A percentile compares a stretch with the other conserved stretches of the same genome.
Conservation (phyloP, 2,329 filamentous ascomycete genomes). For the Metarhizium brunneum region DNA sequence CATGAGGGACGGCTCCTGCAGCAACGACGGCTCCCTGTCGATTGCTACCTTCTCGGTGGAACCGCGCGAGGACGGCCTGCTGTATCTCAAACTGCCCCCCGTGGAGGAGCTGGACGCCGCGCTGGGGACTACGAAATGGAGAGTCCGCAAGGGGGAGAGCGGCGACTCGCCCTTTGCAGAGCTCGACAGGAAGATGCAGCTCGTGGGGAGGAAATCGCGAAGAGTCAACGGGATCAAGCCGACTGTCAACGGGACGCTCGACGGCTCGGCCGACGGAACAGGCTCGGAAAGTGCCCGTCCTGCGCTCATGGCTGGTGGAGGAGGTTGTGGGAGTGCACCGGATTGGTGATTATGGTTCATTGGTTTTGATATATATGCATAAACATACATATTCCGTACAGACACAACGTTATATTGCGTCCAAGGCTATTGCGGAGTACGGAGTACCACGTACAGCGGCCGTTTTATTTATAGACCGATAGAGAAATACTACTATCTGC, state of each 20-base stretch:
- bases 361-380: no score
- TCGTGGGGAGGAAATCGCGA: conserved; percentile 16
- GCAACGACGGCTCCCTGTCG: conserved; percentile 63
- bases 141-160: conserved; percentile 62
- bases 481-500: no score
- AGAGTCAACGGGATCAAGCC: conserved; percentile 28
- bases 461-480: no score
- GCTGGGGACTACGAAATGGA: conserved; percentile 71
- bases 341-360: conserved; percentile 30
- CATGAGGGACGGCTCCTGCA: conserved; percentile 62
- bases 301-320: conserved; percentile 9
- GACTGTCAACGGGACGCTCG: neutral
- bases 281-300: conserved; percentile 26
- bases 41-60: conserved; percentile 78
- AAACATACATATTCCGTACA: no score
- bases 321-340: conserved; percentile 29
- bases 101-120: conserved; percentile 71
- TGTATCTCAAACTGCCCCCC: conserved; percentile 74
- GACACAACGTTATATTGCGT: no score
- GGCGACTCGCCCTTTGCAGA: conserved; percentile 29
- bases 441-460: no score
- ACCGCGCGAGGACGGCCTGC: conserved; percentile 60
- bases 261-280: neutral
- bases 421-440: no score
- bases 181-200: conserved; percentile 34